These are phyloP conservation scores for Coniochaeta sp. DNA, from an alignment of 2,329 filamentous ascomycete species.

Conservation along the genomic window DNA sequence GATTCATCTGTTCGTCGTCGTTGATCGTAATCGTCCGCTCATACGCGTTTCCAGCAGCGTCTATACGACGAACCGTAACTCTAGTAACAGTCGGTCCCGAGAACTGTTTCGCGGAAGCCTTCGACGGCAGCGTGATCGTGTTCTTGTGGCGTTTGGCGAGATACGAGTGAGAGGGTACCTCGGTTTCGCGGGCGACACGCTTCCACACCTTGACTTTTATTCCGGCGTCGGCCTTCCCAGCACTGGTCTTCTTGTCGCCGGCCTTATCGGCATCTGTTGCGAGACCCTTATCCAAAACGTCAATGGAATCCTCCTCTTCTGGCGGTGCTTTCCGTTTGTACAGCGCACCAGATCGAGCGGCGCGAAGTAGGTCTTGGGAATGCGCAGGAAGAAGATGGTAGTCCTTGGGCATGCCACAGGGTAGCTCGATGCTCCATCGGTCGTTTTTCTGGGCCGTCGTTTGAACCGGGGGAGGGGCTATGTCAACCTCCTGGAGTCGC, in stretches of 20 bases:
- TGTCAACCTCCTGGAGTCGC: constrained; percentile 62
- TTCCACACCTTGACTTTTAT: constrained; percentile 56
- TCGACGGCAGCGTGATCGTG: constrained; percentile 49
- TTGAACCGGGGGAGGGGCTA: constrained; percentile 58
- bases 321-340: constrained; percentile 63
- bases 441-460: constrained; percentile 59
- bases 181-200: constrained; percentile 52
- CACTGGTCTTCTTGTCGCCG: not conserved
- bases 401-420: constrained; percentile 78
- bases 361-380: constrained; percentile 75
- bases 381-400: constrained; percentile 69
- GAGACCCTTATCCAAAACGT: constrained; percentile 22
- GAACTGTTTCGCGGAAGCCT: constrained; percentile 36
- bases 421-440: constrained; percentile 68
- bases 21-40: constrained; percentile 78
- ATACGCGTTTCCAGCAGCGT: constrained; percentile 73
- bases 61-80: constrained; percentile 71
- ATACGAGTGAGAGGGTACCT: constrained; percentile 43
- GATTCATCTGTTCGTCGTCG: constrained; percentile 70
- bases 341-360: constrained; percentile 68
- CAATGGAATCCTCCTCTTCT: constrained; percentile 53
- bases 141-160: constrained; percentile 57
- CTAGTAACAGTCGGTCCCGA: constrained; percentile 59
- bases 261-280: not conserved
- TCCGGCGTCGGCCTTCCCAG: constrained; percentile 28